A percentile compares a stretch with the other conserved stretches of the same genome.
These are phyloP conservation scores for Aristolochia contorta DNA, from an alignment of 164 flowering plant genomes.

Conservation along the genomic window DNA sequence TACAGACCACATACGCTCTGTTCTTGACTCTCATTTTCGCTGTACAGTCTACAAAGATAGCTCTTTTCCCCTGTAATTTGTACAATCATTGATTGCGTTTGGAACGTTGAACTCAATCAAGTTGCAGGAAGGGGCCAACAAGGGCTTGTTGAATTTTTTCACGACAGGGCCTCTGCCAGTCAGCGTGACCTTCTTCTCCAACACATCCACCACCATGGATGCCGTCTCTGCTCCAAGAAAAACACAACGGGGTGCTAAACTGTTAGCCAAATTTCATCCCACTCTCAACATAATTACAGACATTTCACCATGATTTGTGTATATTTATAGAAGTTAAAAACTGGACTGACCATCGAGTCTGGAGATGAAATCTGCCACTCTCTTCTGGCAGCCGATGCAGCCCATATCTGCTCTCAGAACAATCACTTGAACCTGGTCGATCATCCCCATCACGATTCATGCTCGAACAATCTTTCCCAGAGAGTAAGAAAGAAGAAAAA, in stretches of 20 bases:
- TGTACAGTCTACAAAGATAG: no score
- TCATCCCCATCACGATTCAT: not conserved
- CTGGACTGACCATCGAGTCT: slow-evolving; percentile 1
- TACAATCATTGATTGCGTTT: no score
- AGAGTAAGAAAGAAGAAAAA: no score
- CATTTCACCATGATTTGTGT: not conserved
- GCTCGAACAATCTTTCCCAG: no score
- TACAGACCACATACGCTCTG: no score
- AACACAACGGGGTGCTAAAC: not conserved
- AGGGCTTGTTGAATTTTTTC: slow-evolving; percentile 1
- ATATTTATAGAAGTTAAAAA: not conserved
- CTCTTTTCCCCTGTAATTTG: no score
- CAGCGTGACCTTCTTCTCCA: slow-evolving; percentile 18
- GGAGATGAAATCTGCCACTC: slow-evolving; percentile 1
- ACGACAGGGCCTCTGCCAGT: slow-evolving; percentile 1
- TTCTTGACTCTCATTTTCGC: no score
- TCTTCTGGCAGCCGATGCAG: not conserved
- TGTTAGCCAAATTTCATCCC: not conserved
- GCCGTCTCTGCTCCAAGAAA: slow-evolving; percentile 5
- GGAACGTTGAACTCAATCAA: no score
- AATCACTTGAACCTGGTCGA: slow-evolving; percentile 3
- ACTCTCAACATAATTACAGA: not conserved
- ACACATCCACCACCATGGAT: slow-evolving; percentile 15
- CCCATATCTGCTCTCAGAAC: slow-evolving; percentile 3
- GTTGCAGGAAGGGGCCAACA: no score